Percentiles rank a stretch among this genome's conserved stretches.
Conservation (phyloP, 2,329 filamentous ascomycete genomes). For the Cladosporium halotolerans region DNA sequence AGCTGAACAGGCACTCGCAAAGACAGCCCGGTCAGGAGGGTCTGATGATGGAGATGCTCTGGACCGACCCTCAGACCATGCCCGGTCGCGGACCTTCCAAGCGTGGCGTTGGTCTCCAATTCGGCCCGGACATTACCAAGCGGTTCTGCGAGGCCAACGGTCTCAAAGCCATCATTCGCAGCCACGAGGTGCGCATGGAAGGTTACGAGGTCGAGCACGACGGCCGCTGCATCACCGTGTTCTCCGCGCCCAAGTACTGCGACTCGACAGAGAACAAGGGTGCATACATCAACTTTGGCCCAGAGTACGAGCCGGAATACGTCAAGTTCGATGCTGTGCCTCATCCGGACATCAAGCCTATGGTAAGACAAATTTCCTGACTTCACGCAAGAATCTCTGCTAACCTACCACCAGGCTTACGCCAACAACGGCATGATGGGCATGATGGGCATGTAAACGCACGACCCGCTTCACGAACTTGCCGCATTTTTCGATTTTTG, state of each 20-base stretch:
- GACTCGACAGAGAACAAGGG: constrained; percentile 97
- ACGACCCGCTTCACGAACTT: too few relatives aligned
- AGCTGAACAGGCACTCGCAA: constrained; percentile 84
- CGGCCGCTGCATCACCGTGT: constrained; percentile 93
- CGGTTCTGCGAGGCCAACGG: constrained; percentile 95
- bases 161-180: constrained; percentile 88
- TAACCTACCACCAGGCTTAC: constrained; percentile 56
- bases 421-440: constrained; percentile 74
- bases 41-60: constrained; percentile 99
- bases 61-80: constrained; percentile 88
- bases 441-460: constrained; percentile 18
- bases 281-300: constrained; percentile 93
- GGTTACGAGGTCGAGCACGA: constrained; percentile 98
- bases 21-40: constrained; percentile 88
- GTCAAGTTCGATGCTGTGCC: constrained; percentile 94
- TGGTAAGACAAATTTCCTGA: constrained; percentile 43
- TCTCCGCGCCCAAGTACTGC: constrained; percentile 95
- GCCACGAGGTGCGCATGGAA: constrained; percentile 97
- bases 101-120: constrained; percentile 91
- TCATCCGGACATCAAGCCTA: constrained; percentile 90
- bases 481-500: too few relatives aligned
- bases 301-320: constrained; percentile 85
- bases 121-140: constrained; percentile 93
- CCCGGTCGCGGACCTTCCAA: constrained; percentile 90
- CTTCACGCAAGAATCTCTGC: not conserved